These are phyloP conservation scores for Penicillium desertorum DNA, from an alignment of 495 filamentous ascomycete genomes.

Conservation along the genomic window DNA sequence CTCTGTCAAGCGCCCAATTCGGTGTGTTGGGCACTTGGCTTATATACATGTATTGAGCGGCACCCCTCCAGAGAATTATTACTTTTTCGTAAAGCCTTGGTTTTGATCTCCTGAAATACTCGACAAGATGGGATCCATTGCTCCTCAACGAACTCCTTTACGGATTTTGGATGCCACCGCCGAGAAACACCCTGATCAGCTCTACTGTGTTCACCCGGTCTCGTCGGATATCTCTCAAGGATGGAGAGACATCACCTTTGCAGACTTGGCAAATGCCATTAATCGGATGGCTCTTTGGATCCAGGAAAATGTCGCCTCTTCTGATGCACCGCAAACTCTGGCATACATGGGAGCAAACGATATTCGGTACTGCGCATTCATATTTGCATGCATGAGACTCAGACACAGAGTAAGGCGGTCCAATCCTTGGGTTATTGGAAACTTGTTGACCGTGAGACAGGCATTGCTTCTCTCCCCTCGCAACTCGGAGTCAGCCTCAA, in stretches of 20 bases:
- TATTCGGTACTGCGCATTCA: constrained; percentile 26
- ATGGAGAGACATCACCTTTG: constrained; percentile 50
- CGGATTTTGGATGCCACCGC: too few relatives aligned
- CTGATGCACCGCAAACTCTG: constrained; percentile 20
- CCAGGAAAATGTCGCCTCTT: constrained; percentile 32
- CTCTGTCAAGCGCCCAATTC: too few relatives aligned
- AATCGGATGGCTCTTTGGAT: constrained; percentile 54
- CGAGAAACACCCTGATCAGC: background rate
- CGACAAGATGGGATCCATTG: too few relatives aligned
- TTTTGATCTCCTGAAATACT: too few relatives aligned
- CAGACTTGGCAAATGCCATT: constrained; percentile 50
- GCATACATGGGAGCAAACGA: constrained; percentile 37
- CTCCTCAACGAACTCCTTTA: too few relatives aligned
- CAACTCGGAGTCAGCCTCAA: too few relatives aligned
- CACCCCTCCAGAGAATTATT: too few relatives aligned
- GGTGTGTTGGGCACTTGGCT: too few relatives aligned
- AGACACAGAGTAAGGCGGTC: constrained; percentile 15
- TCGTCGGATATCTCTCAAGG: constrained; percentile 48
- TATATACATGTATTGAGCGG: too few relatives aligned
- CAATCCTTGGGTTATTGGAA: too few relatives aligned
- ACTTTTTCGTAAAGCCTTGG: too few relatives aligned
- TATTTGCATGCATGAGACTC: constrained; percentile 30
- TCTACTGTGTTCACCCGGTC: background rate
- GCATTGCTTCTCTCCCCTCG: too few relatives aligned
- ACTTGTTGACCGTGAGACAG: background rate